Percentiles rank a stretch among this genome's conserved stretches.
phyloP scores from a whole-genome alignment of 202 grass and related monocot genomes.

The Panicum hallii region DNA sequence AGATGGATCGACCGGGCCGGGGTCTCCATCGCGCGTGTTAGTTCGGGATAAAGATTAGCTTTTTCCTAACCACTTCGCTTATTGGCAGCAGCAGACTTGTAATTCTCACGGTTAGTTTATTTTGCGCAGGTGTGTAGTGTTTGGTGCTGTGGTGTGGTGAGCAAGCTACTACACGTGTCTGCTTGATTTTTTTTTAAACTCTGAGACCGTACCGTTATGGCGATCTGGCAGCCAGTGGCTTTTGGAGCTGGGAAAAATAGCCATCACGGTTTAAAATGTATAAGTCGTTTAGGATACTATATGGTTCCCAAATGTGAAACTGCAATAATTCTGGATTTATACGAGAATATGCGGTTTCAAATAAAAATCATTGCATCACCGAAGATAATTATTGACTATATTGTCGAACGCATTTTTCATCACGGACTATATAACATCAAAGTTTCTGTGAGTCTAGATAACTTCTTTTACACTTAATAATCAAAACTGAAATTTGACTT shows the following conservation, averaged over 20 bases:
- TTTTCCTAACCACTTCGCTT: slow-evolving; percentile 9
- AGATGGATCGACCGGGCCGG: neutral
- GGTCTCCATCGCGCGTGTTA: slow-evolving; percentile 6
- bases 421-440: neutral
- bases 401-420: too few species aligned
- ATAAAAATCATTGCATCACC: neutral
- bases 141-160: neutral
- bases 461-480: neutral
- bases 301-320: too few species aligned
- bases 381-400: neutral
- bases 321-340: neutral
- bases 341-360: neutral
- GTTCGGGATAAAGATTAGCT: slow-evolving; percentile 42
- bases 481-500: neutral
- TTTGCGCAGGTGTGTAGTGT: neutral
- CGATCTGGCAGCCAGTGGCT: neutral
- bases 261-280: too few species aligned
- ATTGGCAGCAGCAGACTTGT: slow-evolving; percentile 9
- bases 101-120: slow-evolving; percentile 5
- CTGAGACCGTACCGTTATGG: neutral
- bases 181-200: neutral
- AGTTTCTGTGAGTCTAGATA: neutral
- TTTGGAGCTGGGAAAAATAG: neutral
- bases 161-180: slow-evolving; percentile 1
- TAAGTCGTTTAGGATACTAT: too few species aligned